Base-by-base conservation (phyloP, 1,284 basidiomycete species). In the Cystobasidium pallidum region DNA sequence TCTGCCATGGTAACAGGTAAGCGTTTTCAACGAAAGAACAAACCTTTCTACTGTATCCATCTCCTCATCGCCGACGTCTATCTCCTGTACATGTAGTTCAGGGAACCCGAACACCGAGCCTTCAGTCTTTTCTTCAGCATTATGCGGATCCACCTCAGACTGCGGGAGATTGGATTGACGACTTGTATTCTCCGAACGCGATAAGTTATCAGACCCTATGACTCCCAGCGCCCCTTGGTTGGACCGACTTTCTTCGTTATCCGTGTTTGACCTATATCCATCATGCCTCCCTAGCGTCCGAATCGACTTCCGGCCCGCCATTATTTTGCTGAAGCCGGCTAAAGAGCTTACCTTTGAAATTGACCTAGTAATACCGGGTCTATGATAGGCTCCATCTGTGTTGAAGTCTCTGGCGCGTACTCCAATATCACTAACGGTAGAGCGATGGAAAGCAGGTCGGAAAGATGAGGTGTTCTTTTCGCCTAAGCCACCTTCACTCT, bases 241-340 rank as follows among this genome's bases (percentile, higher is more conserved):
- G 34, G 21, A 13, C 13, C 21, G 34, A 41, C 55, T 26, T 26
- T 28, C 68, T 26, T 71, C 68, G n/a, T 28, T 57, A 34, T 71
- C 68, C 1, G 68, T 61, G n/a, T 51, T 68, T 6, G 68, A 71
- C 24, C 47, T 52, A 36, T 71, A 64, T 15, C 68, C 68, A 45
- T 64, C 32, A 7, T 71, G 61, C 21, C 30, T 24, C 11, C 59
- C 57, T 39, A 61, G 36, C 3, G 26, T 10, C 13, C 61, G 47
- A 34, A 17, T 32, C 2, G 45, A 30, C 47, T 43, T 30, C 28
- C 32, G 24, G 26, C 45, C 36, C 0, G 21, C 45, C 17, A 71
- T 32, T 3, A 71, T 71, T 11, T 43, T 63, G 39, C 68, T 64
- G 24, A 71, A 51, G 3, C 59, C 59, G 1, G 41, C 47, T 2